Evolutionary conservation across 2,329 filamentous ascomycete genomes (phyloP).

Genomic region (Ascocoryne sarcoides): DNA sequence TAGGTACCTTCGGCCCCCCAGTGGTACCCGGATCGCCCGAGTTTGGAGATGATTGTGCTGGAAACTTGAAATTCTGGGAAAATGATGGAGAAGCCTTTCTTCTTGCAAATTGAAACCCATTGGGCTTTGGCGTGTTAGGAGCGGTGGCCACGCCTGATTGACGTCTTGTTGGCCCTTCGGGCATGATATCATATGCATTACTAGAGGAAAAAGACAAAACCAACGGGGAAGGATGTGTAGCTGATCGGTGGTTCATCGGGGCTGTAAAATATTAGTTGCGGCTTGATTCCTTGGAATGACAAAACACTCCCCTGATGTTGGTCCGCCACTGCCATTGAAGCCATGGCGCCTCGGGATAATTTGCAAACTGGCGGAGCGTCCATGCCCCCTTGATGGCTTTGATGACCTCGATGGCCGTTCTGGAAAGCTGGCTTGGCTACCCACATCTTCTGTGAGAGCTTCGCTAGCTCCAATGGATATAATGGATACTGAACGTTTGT

Average conservation of each 20-base stretch:
- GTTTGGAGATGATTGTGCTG: conserved; percentile 35
- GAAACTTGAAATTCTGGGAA: conserved; percentile 48
- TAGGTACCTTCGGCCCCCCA: conserved; percentile 1
- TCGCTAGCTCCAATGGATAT: conserved; percentile 61
- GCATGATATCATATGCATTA: conserved; percentile 19
- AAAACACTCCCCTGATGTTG: conserved; percentile 31
- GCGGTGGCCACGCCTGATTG: conserved; percentile 26
- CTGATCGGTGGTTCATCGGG: conserved; percentile 26
- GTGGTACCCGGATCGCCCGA: conserved; percentile 12
- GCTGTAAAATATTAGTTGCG: conserved; percentile 16
- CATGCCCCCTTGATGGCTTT: conserved; percentile 57
- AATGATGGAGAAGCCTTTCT: conserved; percentile 17
- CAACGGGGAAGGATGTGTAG: conserved; percentile 29
- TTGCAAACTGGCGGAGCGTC: conserved; percentile 73
- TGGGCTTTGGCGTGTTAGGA: conserved; percentile 33
- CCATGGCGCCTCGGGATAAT: conserved; percentile 47
- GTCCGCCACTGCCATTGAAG: conserved; percentile 33
- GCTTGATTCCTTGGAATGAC: not conserved
- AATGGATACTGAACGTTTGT: conserved; percentile 73
- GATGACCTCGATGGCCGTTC: conserved; percentile 40
- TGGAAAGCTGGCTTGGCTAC: conserved; percentile 28
- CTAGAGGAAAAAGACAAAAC: conserved; percentile 25
- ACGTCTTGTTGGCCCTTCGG: conserved; percentile 14
- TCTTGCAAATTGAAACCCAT: conserved; percentile 30
- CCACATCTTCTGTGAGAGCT: conserved; percentile 22